Percentiles rank a stretch among this genome's conserved stretches.
phyloP scores from a whole-genome alignment of 2,329 filamentous ascomycete species.

The Neocucurbitaria cava region DNA sequence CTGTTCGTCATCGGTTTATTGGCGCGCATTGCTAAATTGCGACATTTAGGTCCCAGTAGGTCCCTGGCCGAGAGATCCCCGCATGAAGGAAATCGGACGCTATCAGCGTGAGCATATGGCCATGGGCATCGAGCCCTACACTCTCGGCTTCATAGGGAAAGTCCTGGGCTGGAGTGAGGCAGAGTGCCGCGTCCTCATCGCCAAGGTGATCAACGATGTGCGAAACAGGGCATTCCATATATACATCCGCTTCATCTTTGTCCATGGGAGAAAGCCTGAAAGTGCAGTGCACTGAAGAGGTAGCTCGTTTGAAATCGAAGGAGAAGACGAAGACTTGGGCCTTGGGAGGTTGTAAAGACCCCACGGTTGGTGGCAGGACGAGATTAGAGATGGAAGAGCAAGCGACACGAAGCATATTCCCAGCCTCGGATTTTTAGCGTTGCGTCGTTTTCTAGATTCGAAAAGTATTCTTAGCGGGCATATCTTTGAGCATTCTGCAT shows the following conservation, averaged over 20 bases:
- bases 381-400: not conserved
- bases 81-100: constrained; percentile 59
- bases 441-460: not conserved
- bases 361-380: not conserved
- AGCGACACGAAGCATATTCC: too few species aligned
- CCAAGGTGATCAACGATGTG: constrained; percentile 43
- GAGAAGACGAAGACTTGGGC: not conserved
- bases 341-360: not conserved
- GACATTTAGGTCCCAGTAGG: constrained; percentile 39
- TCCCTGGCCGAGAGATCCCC: constrained; percentile 56
- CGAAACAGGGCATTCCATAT: constrained; percentile 36
- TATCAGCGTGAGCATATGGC: constrained; percentile 48
- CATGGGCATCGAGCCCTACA: constrained; percentile 47
- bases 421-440: not conserved
- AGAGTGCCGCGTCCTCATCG: constrained; percentile 43
- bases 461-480: not conserved
- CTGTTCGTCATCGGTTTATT: too few species aligned
- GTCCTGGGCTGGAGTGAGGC: constrained; percentile 45
- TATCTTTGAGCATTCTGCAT: not conserved
- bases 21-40: constrained; percentile 13
- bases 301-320: not conserved
- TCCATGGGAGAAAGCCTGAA: constrained; percentile 39
- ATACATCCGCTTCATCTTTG: constrained; percentile 46
- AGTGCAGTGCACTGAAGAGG: constrained; percentile 11
- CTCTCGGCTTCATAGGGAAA: constrained; percentile 44